Base-by-base conservation (phyloP, 2,329 filamentous ascomycete species). In the Lachnum nothofagi region DNA sequence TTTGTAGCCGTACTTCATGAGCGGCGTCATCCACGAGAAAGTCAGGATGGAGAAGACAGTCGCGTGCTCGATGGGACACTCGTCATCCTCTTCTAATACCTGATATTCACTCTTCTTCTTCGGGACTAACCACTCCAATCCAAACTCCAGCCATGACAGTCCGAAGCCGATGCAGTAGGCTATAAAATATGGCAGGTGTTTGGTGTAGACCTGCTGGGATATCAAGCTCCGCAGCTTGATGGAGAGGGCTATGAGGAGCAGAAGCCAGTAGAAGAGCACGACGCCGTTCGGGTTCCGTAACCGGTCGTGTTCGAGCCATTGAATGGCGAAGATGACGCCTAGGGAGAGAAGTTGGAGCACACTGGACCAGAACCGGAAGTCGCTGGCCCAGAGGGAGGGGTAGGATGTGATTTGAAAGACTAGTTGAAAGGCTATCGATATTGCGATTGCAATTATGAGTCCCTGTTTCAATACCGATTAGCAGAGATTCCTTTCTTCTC, bases 21-120 rank as follows among this genome's bases (percentile, higher is more conserved):
- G 73, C 0, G 93, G 91, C 0, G 93, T 97, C 91, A 98, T 96
- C 93, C 93, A 98, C 46, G 86, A 85, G 68, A 98, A 98, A 0
- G 91, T 95, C 39, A 98, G 77, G 43, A 88, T 82, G 3, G 91
- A 95, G 70, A 98, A 98, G 44, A 97, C 76, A 52, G 91, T 90
- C 10, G 93, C 91, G 66, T 95, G 95, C 69, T 97, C 91, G 54
- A 88, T 49, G 5, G 76, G 76, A 53, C 83, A 86, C 67, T 87
- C 83, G 57, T 86, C 79, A 34, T 82, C 80, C 51, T 84, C 80
- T 5, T 80, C 82, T 42, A 86, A 67, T 5, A 80, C 80, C 65
- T 85, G 79, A 63, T 87, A 87, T 39, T 75, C 79, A 56, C 83
- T 86, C 61, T 83, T 71, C 53, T 81, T 79, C 68, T 87, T 88